Evolutionary conservation across 441 rosid genomes (phyloP).

Genomic region (Macaranga tanarius): DNA sequence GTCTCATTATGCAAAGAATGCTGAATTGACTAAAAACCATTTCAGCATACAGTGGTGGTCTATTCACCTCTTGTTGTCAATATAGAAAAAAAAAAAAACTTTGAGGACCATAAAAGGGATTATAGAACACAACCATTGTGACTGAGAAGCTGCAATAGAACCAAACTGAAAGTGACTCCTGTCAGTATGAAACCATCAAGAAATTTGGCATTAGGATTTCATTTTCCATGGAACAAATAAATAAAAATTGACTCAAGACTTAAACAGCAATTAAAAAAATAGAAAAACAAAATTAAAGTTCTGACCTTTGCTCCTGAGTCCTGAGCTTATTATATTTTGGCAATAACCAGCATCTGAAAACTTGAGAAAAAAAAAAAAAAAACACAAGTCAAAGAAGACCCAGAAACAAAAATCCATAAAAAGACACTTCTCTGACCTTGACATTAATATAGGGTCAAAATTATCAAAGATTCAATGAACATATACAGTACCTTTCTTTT

Average conservation of each 20-base stretch:
- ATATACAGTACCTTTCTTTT: neutral
- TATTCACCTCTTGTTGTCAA: neutral
- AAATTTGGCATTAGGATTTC: neutral
- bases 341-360: neutral
- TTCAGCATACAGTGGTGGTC: neutral
- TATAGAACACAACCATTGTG: neutral
- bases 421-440: neutral
- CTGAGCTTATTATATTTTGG: neutral
- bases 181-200: constrained; percentile 1
- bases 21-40: constrained; percentile 3
- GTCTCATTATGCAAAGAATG: neutral
- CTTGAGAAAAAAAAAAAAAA: neutral
- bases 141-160: constrained; percentile 7
- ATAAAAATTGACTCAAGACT: neutral
- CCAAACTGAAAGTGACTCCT: neutral
- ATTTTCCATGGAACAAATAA: neutral
- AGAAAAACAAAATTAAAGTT: neutral
- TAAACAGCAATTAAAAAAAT: neutral
- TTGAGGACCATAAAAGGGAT: neutral
- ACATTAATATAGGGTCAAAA: neutral
- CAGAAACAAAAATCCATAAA: neutral
- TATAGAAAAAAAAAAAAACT: neutral
- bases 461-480: neutral
- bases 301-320: neutral
- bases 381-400: constrained; percentile 12